Conservation (phyloP, 2,329 filamentous ascomycete genomes). For the Madurella fahalii region DNA sequence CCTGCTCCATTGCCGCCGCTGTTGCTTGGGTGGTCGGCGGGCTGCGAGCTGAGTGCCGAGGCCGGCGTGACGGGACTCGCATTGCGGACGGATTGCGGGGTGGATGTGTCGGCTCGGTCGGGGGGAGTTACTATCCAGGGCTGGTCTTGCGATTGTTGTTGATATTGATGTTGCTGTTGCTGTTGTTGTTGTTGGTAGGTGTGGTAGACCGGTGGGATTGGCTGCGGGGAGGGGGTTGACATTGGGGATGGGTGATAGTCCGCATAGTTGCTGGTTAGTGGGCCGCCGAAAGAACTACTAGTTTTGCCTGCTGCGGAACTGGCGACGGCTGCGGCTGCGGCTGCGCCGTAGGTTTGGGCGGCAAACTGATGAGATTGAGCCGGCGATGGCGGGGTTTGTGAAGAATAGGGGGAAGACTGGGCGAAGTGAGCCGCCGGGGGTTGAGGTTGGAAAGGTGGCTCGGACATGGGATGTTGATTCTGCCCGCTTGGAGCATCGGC, state of each 20-base stretch:
- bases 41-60: constrained; percentile 11
- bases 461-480: constrained; percentile 1
- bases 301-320: neutral
- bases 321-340: neutral
- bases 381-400: neutral
- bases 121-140: neutral
- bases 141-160: neutral
- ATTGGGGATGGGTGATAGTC: neutral
- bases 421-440: neutral
- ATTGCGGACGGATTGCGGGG: constrained; percentile 13
- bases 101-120: constrained; percentile 6
- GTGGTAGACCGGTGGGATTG: neutral
- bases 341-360: constrained; percentile 1
- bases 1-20: neutral
- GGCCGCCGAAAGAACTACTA: neutral
- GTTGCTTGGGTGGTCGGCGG: neutral
- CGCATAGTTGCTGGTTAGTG: neutral
- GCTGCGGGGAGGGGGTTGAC: neutral
- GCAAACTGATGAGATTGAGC: neutral
- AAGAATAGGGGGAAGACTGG: neutral
- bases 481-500: neutral
- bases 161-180: neutral
- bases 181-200: neutral
- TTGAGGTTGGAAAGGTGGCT: neutral
- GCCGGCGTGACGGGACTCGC: constrained; percentile 7